Conservation (phyloP, 352 stramenopile species). For the Phytophthora pini region DNA sequence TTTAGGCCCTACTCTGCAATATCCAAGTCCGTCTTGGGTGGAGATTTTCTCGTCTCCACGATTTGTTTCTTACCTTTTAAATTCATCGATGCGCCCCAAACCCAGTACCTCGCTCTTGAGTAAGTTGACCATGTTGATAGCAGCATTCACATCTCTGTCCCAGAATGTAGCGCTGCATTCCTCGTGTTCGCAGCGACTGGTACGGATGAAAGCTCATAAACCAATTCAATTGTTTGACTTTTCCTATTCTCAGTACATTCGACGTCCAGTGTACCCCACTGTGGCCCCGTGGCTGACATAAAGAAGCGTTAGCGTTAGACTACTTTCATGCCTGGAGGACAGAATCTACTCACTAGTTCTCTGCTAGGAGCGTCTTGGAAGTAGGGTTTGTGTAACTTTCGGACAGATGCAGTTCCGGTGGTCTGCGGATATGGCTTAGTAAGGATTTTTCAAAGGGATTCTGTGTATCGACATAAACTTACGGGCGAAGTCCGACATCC, state of each 20-base stretch:
- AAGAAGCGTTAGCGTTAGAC: background rate
- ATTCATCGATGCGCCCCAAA: too few relatives aligned
- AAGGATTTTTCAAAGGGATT: background rate
- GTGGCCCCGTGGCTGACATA: conserved; percentile 42
- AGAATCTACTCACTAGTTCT: conserved; percentile 70
- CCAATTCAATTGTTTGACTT: too few relatives aligned
- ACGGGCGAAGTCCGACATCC: conserved; percentile 53
- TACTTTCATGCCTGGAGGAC: background rate
- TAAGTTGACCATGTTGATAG: too few relatives aligned
- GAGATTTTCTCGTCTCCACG: too few relatives aligned
- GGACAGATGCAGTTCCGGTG: conserved; percentile 54
- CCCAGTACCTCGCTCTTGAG: too few relatives aligned
- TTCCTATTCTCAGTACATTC: too few relatives aligned
- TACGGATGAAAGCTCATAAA: too few relatives aligned
- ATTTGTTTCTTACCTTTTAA: too few relatives aligned
- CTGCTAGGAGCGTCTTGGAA: conserved; percentile 64
- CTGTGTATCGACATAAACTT: conserved; percentile 14
- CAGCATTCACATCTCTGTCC: too few relatives aligned
- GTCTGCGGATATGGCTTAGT: conserved; percentile 24
- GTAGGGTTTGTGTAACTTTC: conserved; percentile 60
- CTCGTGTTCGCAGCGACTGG: background rate
- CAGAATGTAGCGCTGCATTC: too few relatives aligned
- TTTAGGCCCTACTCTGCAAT: too few relatives aligned
- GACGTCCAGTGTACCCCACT: conserved; percentile 49
- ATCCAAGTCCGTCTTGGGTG: too few relatives aligned